Conservation (phyloP, 1,139 yeast genomes). For the Suhomyces taliae region DNA sequence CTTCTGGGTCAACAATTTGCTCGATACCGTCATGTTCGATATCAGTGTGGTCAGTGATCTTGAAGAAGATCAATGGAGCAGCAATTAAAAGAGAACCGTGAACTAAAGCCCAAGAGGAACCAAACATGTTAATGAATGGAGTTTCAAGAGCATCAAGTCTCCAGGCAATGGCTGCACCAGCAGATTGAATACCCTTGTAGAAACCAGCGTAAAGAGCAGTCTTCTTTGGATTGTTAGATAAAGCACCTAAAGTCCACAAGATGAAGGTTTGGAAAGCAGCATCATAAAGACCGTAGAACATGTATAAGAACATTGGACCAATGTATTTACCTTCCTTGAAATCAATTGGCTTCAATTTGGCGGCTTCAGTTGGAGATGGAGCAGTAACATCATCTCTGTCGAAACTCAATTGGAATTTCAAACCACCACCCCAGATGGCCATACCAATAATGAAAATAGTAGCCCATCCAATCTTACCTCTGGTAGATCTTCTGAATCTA, state of each 20-base stretch:
- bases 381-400: constrained; percentile 39
- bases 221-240: constrained; percentile 57
- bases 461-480: constrained; percentile 51
- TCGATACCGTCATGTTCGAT: constrained; percentile 35
- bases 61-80: constrained; percentile 35
- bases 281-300: constrained; percentile 60
- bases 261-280: constrained; percentile 58
- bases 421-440: constrained; percentile 66
- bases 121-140: constrained; percentile 49
- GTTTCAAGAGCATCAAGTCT: constrained; percentile 48
- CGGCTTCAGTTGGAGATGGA: constrained; percentile 6
- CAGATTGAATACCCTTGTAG: constrained; percentile 64
- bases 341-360: constrained; percentile 36
- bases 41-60: constrained; percentile 46
- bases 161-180: constrained; percentile 66
- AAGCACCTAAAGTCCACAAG: constrained; percentile 59
- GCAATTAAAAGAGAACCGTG: constrained; percentile 44
- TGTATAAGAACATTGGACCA: constrained; percentile 62
- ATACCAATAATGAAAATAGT: constrained; percentile 42
- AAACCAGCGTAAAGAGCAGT: constrained; percentile 60
- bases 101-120: constrained; percentile 57
- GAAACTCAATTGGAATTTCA: constrained; percentile 48
- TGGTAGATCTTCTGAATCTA: constrained; percentile 37
- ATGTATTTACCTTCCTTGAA: constrained; percentile 46
- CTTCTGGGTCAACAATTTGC: constrained; percentile 23